A percentile compares a stretch with the other conserved stretches of the same genome.
phyloP scores from a whole-genome alignment of 2,329 filamentous ascomycete species.

The Diaporthe sp. region DNA sequence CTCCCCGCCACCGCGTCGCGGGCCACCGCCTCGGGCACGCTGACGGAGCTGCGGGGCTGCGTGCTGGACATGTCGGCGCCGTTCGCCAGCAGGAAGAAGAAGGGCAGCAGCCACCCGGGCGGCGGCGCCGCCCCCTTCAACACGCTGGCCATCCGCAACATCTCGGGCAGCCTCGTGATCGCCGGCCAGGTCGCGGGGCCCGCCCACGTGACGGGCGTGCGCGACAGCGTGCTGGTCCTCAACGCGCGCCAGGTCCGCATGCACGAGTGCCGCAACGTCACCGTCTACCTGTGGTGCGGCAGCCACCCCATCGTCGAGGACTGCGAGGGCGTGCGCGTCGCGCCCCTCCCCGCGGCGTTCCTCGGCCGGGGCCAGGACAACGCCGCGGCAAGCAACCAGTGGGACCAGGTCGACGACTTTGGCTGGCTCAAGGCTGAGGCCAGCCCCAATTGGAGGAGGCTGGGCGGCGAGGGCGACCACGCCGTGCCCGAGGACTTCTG shows the following conservation, averaged over 20 bases:
- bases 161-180: constrained; percentile 79
- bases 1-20: constrained; percentile 78
- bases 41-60: constrained; percentile 78
- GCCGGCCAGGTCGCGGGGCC: constrained; percentile 85
- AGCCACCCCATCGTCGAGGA: constrained; percentile 96
- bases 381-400: constrained; percentile 72
- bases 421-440: constrained; percentile 92
- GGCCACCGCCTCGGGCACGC: constrained; percentile 79
- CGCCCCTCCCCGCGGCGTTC: constrained; percentile 71
- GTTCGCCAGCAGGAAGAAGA: constrained; percentile 54
- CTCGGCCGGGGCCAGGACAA: constrained; percentile 45
- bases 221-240: constrained; percentile 82
- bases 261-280: constrained; percentile 85
- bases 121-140: constrained; percentile 70
- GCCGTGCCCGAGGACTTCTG: constrained; percentile 73
- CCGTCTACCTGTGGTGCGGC: constrained; percentile 84
- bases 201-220: constrained; percentile 83
- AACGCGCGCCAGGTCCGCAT: constrained; percentile 90
- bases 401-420: constrained; percentile 95
- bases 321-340: constrained; percentile 83
- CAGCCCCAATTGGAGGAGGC: constrained; percentile 88
- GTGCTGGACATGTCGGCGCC: constrained; percentile 86
- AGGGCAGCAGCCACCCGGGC: neutral
- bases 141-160: constrained; percentile 75
- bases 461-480: constrained; percentile 66